Evolutionary conservation across 164 flowering plant species (phyloP).

Genomic region (Piper betle): DNA sequence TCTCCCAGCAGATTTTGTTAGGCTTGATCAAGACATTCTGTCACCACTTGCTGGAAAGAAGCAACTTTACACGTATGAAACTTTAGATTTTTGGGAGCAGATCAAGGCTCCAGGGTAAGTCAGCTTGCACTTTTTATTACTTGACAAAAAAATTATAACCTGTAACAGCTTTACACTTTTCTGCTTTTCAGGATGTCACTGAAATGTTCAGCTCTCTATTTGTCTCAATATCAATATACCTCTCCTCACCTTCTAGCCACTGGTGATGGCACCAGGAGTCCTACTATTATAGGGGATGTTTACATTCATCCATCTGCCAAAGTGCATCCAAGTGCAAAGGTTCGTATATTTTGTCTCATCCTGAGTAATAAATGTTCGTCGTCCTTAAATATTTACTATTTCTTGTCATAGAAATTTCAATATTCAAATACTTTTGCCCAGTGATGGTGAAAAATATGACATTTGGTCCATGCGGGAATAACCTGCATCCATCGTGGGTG

Average conservation of each 20-base stretch:
- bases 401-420: too few relatives aligned
- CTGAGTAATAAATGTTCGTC: too few relatives aligned
- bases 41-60: conserved; percentile 98
- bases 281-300: conserved; percentile 71
- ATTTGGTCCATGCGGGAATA: too few relatives aligned
- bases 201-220: conserved; percentile 80
- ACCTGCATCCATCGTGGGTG: too few relatives aligned
- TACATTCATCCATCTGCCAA: conserved; percentile 96
- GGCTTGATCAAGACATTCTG: conserved; percentile 94
- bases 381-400: too few relatives aligned
- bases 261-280: conserved; percentile 71
- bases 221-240: conserved; percentile 55
- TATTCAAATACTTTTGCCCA: too few relatives aligned
- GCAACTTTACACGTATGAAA: conserved; percentile 76
- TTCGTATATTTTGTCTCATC: conserved; percentile 5
- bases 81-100: conserved; percentile 95
- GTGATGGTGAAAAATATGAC: too few relatives aligned
- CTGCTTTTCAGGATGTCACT: conserved; percentile 68
- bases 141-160: background rate
- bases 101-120: conserved; percentile 93
- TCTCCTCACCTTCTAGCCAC: conserved; percentile 70
- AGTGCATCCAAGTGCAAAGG: conserved; percentile 97
- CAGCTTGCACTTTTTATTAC: background rate
- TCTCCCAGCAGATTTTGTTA: conserved; percentile 70
- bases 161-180: background rate